Percentiles rank a stretch among this genome's conserved stretches.
Conservation (phyloP, 176 grass and related monocot species). For the Eleusine indica region DNA sequence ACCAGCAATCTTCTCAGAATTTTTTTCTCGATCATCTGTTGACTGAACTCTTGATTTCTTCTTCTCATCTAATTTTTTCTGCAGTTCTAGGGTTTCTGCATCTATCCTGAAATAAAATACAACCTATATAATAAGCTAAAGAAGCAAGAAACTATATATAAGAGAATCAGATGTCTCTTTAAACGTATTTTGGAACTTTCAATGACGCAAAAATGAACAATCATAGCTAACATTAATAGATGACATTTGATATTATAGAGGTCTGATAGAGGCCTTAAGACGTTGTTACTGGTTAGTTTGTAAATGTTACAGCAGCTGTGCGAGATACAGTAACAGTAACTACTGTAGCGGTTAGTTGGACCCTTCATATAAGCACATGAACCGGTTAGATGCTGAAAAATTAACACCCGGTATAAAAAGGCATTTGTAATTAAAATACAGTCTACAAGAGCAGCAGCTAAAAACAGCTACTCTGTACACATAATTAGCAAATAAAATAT, state of each 20-base stretch:
- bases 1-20: conserved; percentile 52
- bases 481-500: conserved; percentile 40
- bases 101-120: conserved; percentile 82
- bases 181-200: conserved; percentile 15
- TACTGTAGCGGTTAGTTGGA: no score
- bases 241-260: conserved; percentile 16
- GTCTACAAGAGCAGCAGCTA: background rate
- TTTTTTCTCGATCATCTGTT: conserved; percentile 52
- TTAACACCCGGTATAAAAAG: background rate
- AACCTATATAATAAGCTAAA: conserved; percentile 26
- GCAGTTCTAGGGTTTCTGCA: conserved; percentile 75
- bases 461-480: conserved; percentile 10
- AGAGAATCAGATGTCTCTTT: conserved; percentile 16
- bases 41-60: conserved; percentile 48
- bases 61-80: conserved; percentile 61
- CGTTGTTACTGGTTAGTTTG: background rate
- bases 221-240: background rate
- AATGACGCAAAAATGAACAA: background rate
- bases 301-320: background rate
- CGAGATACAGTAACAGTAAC: no score
- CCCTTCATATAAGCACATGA: no score
- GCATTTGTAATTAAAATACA: background rate
- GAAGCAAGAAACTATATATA: conserved; percentile 19
- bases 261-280: conserved; percentile 25
- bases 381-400: conserved; percentile 13